Conservation (phyloP, 1,284 basidiomycete genomes). For the Marasmius sp. region DNA sequence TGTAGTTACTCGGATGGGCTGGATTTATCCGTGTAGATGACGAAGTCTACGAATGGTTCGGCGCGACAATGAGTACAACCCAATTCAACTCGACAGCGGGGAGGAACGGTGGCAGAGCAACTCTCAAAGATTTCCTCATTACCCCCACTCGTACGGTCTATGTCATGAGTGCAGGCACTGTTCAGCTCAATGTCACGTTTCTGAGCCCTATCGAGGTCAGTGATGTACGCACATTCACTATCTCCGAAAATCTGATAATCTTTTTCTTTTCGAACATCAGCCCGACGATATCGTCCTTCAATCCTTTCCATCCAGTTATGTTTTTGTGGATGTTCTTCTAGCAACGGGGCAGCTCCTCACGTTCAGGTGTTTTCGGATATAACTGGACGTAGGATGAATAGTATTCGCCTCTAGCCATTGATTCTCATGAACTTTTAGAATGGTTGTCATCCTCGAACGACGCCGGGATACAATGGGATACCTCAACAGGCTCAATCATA, state of each 20-base stretch:
- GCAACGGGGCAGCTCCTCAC: conserved; percentile 4
- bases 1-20: background rate
- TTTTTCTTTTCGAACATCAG: background rate
- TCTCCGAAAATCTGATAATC: background rate
- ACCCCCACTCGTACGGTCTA: conserved; percentile 10
- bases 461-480: conserved; percentile 9
- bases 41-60: conserved; percentile 6
- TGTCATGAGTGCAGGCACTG: conserved; percentile 3
- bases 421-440: background rate
- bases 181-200: conserved; percentile 11
- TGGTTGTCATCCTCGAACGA: conserved; percentile 3
- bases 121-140: background rate
- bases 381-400: conserved; percentile 5
- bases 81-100: background rate
- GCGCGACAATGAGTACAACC: background rate
- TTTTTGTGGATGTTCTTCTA: conserved; percentile 10
- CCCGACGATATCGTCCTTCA: conserved; percentile 7
- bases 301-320: conserved; percentile 12
- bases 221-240: background rate
- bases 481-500: background rate
- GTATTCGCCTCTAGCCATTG: too few species aligned
- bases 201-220: conserved; percentile 13
- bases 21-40: conserved; percentile 6
- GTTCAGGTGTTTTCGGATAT: conserved; percentile 12
- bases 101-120: background rate